Base-by-base conservation (phyloP, 2,329 filamentous ascomycete species). In the Ophiostoma australiae region DNA sequence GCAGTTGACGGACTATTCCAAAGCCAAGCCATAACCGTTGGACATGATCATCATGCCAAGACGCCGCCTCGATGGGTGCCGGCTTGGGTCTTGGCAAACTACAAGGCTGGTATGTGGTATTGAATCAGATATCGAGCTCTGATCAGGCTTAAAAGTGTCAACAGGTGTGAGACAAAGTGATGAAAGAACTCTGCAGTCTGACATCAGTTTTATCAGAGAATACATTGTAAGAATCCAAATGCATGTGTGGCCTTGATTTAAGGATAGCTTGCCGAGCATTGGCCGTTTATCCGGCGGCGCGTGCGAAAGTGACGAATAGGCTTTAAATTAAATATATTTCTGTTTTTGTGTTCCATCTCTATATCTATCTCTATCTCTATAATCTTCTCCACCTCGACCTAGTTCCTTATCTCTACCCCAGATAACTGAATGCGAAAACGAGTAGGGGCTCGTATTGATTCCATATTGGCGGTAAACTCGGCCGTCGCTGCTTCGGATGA, bases 1-100 rank as follows among this genome's bases (percentile, higher is more conserved):
- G 52, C 13, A 58, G 52, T 58, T 8, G 8, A 33, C 23, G 15
- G 27, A 33, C 33, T 20, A 15, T 63, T 33, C 27, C 27, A 63
- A 58, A 63, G 58, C 58, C 58, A 63, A 63, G 58, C 58, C 27
- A 33, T 13, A 27, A 58, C 58, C 58, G 58, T 63, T 63, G 33
- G 15, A 13, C 58, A 33, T 63, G 33, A 33, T 63, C 52, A 3
- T 33, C 13, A 8, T 33, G 58, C 58, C 58, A 63, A 63, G 58
- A 63, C 58, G 58, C 58, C 13, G 58, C 33, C 58, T 63, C 27
- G 58, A 63, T 33, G 15, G 58, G 4, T 63, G 58, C 58, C 58
- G 58, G 27, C 27, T 33, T 63, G 58, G 27, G 27, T 15, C 58
- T 63, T 63, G 58, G 58, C 67, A 61, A 61, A 58, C 39, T 15